Evolutionary conservation across 2,329 filamentous ascomycete species (phyloP).

Genomic region (Ophiognomonia clavigignenti-juglandacearum): DNA sequence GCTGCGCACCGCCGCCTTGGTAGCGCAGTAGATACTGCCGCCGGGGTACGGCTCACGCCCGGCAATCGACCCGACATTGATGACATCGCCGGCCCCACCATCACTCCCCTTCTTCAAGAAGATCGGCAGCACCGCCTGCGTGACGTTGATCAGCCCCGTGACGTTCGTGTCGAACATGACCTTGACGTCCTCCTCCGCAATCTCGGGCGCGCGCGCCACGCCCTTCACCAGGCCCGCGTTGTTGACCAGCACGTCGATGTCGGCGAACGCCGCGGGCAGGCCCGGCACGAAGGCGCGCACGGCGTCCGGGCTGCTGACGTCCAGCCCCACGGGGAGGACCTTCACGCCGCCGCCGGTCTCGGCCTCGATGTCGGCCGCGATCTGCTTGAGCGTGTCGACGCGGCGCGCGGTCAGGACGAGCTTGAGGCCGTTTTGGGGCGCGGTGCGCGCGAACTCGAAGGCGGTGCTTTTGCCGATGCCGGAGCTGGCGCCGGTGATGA

Average conservation of each 20-base stretch:
- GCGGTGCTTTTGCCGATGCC: conserved; percentile 82
- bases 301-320: conserved; percentile 76
- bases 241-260: conserved; percentile 88
- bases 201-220: conserved; percentile 78
- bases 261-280: conserved; percentile 75
- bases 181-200: conserved; percentile 75
- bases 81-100: conserved; percentile 83
- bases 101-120: conserved; percentile 67
- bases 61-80: conserved; percentile 91
- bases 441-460: conserved; percentile 87
- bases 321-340: conserved; percentile 77
- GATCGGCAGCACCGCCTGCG: conserved; percentile 79
- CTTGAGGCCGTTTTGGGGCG: conserved; percentile 70
- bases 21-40: conserved; percentile 88
- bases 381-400: conserved; percentile 68
- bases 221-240: conserved; percentile 93
- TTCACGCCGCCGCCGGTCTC: conserved; percentile 78
- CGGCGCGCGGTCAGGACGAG: conserved; percentile 87
- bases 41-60: conserved; percentile 81
- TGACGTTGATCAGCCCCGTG: conserved; percentile 89
- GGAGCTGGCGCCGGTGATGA: conserved; percentile 88
- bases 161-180: conserved; percentile 93
- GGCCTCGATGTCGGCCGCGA: conserved; percentile 70
- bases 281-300: conserved; percentile 66
- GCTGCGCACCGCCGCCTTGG: conserved; percentile 80